phyloP scores from a whole-genome alignment of 768 basidiomycete species.

The Trametes punicea region DNA sequence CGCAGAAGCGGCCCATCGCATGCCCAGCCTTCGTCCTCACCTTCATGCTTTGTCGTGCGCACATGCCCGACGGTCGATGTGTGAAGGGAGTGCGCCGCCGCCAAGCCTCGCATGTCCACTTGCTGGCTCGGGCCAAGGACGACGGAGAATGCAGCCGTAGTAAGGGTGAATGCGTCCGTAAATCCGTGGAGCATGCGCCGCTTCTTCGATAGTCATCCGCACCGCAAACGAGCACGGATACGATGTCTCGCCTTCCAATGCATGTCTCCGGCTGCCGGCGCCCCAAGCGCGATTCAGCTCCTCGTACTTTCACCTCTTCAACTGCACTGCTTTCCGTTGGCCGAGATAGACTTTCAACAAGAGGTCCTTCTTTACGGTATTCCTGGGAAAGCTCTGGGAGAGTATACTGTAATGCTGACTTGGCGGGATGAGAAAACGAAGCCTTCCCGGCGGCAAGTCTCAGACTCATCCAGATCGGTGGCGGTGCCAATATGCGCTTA shows the following conservation, averaged over 20 bases:
- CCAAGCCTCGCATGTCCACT: conserved; percentile 15
- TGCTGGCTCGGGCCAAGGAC: conserved; percentile 12
- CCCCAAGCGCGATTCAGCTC: background rate
- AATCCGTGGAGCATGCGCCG: conserved; percentile 5
- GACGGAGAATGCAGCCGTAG: background rate
- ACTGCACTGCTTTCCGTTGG: too few species aligned
- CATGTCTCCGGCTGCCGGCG: background rate
- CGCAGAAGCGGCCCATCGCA: background rate
- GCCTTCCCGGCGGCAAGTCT: background rate
- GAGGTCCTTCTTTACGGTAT: background rate
- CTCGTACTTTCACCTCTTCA: background rate
- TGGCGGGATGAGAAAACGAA: background rate
- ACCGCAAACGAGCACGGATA: conserved; percentile 8
- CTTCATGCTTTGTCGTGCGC: background rate
- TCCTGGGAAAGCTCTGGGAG: background rate
- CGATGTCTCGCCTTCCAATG: conserved; percentile 4
- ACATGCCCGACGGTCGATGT: background rate
- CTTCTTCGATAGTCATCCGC: background rate
- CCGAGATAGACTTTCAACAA: background rate
- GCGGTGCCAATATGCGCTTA: background rate
- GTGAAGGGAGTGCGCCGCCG: conserved; percentile 7
- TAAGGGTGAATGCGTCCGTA: background rate
- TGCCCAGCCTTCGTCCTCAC: conserved; percentile 2
- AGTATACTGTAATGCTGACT: too few species aligned
- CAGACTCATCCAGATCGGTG: conserved; percentile 4